These are phyloP conservation scores for Kuraishia hungarica DNA, from an alignment of 805 yeast genomes.

Conservation along the genomic window DNA sequence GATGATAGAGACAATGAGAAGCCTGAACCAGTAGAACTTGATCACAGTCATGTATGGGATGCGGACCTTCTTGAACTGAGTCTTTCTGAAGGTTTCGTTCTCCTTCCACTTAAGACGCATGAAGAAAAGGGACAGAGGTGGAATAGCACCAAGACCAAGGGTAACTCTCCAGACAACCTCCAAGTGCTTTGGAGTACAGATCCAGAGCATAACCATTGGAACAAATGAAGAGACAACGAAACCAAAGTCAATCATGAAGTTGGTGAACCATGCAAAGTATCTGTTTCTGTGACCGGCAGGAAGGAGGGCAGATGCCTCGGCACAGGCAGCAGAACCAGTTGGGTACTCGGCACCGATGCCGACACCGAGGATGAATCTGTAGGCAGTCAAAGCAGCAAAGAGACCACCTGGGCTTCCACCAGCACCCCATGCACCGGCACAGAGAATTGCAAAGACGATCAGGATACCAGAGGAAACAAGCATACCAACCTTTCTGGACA, in stretches of 20 bases:
- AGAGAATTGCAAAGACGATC: conserved; percentile 68
- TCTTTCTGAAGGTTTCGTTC: conserved; percentile 60
- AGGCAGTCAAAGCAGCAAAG: conserved; percentile 75
- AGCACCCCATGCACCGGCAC: conserved; percentile 85
- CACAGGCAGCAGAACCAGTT: conserved; percentile 86
- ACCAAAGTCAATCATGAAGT: conserved; percentile 80
- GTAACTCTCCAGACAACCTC: conserved; percentile 89
- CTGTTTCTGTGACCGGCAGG: conserved; percentile 83
- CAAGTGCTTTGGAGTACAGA: conserved; percentile 61
- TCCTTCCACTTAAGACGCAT: conserved; percentile 72
- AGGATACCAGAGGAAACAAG: conserved; percentile 65
- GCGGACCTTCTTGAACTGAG: conserved; percentile 53
- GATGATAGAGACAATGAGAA: conserved; percentile 58
- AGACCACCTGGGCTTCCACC: conserved; percentile 64
- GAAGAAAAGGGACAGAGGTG: conserved; percentile 71
- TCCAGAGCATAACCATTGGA: conserved; percentile 80
- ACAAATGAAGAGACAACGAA: conserved; percentile 80
- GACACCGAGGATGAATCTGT: conserved; percentile 81
- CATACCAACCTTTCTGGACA: conserved; percentile 82
- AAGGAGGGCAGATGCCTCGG: conserved; percentile 76
- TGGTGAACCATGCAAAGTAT: conserved; percentile 84
- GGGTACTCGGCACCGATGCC: conserved; percentile 96
- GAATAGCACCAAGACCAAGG: conserved; percentile 83
- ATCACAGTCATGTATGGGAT: conserved; percentile 64
- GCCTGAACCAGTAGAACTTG: conserved; percentile 80